Base-by-base conservation (phyloP, 139 green algal genomes). In the Tetradesmus obliquus region DNA sequence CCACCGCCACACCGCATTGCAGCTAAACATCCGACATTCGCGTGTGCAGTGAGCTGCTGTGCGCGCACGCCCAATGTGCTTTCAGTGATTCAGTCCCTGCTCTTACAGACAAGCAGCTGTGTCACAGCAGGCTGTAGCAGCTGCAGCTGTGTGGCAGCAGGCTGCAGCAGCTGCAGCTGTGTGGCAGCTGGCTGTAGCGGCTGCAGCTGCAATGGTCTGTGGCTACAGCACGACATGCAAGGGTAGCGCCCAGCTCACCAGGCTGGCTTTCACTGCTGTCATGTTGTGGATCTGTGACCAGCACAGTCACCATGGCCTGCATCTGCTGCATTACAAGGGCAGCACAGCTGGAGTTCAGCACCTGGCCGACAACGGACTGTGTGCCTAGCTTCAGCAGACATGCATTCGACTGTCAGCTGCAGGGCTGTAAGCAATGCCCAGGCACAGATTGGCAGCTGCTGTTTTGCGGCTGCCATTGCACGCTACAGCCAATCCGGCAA, bases 291-390 rank as follows among this genome's bases (percentile, higher is more conserved):
- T 84, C 86, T 53, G 69, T 83, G 1, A 90, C 8, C 51, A 90
- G 71, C 55, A 90, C 86, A 53, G 58, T 58, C 45, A 90, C 17
- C 86, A 90, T 90, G 0, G 55, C 66, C 24, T 62, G 20, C 66
- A 66, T 10, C 81, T 84, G 32, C n/a, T 55, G 79, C 32, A 76
- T 6, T 4, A 5, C 66, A 76, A 24, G 66, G 66, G 2, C 66
- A 76, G 3, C 66, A 76, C 66, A 76, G 2, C n/a, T 13, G 15
- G 6, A 19, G 17, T 24, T 45, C 32, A 45, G 32, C 32, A 45
- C 32, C 32, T 45, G 32, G 32, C 32, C 32, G 32, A 45, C 60
- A 71, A 19, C 8, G 5, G 60, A 71, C 15, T 3, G 2, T 71
- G 60, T 24, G 66, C 17, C 10, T 76, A 76, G 32, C 32, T 72